Conservation (phyloP, 306 rosid genomes). For the Corylus avellana region DNA sequence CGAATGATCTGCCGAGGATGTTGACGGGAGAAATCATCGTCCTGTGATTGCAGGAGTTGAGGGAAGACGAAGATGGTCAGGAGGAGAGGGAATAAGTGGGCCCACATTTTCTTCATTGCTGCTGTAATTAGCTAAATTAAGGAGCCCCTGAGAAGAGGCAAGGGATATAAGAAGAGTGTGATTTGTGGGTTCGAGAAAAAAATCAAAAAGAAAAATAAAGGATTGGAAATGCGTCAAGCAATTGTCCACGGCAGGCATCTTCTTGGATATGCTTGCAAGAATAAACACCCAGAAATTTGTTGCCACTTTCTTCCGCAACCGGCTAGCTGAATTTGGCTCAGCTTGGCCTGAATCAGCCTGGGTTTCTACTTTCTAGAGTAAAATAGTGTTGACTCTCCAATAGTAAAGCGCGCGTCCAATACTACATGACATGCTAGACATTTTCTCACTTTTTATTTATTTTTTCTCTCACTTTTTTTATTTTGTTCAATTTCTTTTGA, state of each 20-base stretch:
- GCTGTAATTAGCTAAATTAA: neutral
- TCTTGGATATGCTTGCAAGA: slow-evolving; percentile 20
- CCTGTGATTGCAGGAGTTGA: slow-evolving; percentile 11
- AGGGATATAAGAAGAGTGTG: neutral
- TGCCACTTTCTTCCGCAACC: neutral
- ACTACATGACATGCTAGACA: neutral
- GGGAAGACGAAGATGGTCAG: slow-evolving; percentile 15
- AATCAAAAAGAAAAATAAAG: neutral
- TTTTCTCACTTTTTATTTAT: too few species aligned
- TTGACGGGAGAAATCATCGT: slow-evolving; percentile 25
- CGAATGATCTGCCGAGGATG: slow-evolving; percentile 29
- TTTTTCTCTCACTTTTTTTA: too few species aligned
- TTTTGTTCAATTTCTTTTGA: too few species aligned
- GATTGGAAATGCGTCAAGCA: slow-evolving; percentile 39
- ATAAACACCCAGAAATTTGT: neutral
- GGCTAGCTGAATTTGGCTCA: neutral
- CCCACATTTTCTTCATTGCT: neutral
- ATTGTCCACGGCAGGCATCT: slow-evolving; percentile 5
- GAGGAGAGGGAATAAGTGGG: slow-evolving; percentile 11
- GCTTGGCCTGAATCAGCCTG: neutral
- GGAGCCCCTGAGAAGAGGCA: neutral
- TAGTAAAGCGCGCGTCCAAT: neutral
- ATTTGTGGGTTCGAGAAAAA: neutral
- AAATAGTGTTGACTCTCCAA: neutral
- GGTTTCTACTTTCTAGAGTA: neutral